Conservation (phyloP, 2,329 filamentous ascomycete genomes). For the Paecilomyces dactylethromorphus region DNA sequence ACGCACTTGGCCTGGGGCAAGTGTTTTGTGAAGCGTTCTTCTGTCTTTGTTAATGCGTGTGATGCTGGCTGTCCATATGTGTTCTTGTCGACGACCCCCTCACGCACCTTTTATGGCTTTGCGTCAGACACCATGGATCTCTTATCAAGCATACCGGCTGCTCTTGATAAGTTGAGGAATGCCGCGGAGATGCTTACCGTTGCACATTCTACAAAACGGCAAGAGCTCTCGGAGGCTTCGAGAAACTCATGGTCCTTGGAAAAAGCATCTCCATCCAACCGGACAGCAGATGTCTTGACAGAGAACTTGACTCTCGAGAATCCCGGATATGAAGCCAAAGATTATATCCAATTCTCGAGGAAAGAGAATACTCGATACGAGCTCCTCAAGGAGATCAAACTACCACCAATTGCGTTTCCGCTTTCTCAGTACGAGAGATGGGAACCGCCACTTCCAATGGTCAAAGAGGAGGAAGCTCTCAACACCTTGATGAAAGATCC, state of each 20-base stretch:
- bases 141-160: not conserved
- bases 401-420: slow-evolving; percentile 14
- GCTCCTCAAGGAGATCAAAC: slow-evolving; percentile 1
- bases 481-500: slow-evolving; percentile 18
- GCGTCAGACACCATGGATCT: not conserved
- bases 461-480: slow-evolving; percentile 27
- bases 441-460: slow-evolving; percentile 9
- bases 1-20: not conserved
- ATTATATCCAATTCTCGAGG: not conserved
- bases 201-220: not conserved
- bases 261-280: not conserved
- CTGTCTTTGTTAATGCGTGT: not conserved
- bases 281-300: not conserved
- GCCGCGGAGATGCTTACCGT: not conserved
- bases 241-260: not conserved
- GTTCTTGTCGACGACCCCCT: not conserved
- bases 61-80: not conserved
- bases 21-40: not conserved
- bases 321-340: not conserved
- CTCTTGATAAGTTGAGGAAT: not conserved
- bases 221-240: not conserved
- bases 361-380: not conserved
- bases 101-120: not conserved
- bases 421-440: slow-evolving; percentile 18
- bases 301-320: not conserved